Base-by-base conservation (phyloP, 495 filamentous ascomycete species). In the Podospora appendiculata region DNA sequence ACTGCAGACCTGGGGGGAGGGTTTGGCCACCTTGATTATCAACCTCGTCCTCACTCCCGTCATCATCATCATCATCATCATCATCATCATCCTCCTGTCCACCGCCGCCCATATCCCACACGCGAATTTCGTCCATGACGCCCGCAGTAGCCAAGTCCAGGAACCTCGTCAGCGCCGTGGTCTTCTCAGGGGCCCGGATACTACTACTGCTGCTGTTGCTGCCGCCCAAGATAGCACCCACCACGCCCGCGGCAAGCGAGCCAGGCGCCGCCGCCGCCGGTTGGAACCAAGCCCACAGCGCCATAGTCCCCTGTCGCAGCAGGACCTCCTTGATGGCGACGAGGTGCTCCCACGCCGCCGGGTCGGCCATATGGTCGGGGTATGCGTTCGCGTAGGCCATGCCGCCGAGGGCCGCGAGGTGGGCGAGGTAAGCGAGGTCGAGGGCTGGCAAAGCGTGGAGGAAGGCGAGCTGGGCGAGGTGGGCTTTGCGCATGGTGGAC, bases 371-470 rank as follows among this genome's bases (percentile, higher is more conserved):
- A 4, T 32, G 14, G 13, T 17, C 8, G 8, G 41, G 11, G 7
- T 48, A 33, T 8, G 32, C 39, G 0, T 9, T 11, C 1, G 36
- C 33, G 19, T 61, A 64, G 0, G 58, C 54, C 25, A 50, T 36
- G 32, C 50, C 53, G 0, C 40, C 47, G 10, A 61, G 17, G 4
- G 40, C n/a, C 4, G 59, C 2, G 0, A 67, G 32, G 7, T 48
- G 56, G 33, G 43, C 54, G 0, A 72, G 32, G n/a, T 59, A 58
- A 2, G 52, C 60, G 11, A 69, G 8, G 0, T 68, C 59, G 8
- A 55, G 36, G 0, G 55, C 41, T 0, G 54, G 32, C 1, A 69
- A 53, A 10, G 44, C 48, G 0, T n/a, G 6, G 2, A 70, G 55
- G 17, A 58, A 59, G 4, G 34, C 51, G 6, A 52, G 32, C 45